These are phyloP conservation scores for Geranium brycei DNA, from an alignment of 345 rosid genomes.

Conservation along the genomic window DNA sequence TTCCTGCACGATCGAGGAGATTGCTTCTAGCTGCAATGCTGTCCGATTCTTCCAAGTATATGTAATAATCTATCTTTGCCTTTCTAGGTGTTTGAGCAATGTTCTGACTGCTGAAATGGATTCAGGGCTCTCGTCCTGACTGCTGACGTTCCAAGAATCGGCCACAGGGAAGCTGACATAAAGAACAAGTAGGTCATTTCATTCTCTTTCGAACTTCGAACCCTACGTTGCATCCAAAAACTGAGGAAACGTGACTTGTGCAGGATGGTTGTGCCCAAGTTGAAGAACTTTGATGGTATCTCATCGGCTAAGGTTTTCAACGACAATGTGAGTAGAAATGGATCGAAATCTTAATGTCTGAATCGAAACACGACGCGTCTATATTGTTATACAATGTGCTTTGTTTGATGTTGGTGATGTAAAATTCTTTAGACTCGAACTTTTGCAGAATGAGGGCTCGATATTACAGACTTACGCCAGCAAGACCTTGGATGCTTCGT, in stretches of 20 bases:
- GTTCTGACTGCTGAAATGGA: conserved; percentile 33
- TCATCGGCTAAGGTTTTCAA: conserved; percentile 25
- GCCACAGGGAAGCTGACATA: conserved; percentile 80
- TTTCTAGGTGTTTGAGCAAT: no score
- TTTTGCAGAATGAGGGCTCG: conserved; percentile 50
- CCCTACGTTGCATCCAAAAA: no score
- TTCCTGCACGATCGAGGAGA: conserved; percentile 61
- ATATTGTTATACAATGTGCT: neutral
- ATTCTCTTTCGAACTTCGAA: no score
- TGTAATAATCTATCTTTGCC: conserved; percentile 16
- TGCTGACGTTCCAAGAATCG: conserved; percentile 69
- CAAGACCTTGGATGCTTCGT: conserved; percentile 43
- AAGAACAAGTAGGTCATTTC: conserved; percentile 49
- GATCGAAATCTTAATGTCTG: no score
- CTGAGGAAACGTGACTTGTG: neutral
- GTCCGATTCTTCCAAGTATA: conserved; percentile 69
- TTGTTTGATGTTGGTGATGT: neutral
- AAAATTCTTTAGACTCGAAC: neutral
- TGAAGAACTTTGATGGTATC: conserved; percentile 67
- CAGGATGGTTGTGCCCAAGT: conserved; percentile 58
- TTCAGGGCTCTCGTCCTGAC: conserved; percentile 76
- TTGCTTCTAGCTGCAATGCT: conserved; percentile 73
- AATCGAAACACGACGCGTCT: no score
- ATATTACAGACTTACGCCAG: conserved; percentile 37
- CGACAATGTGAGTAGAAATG: conserved; percentile 31